Conservation (phyloP, 257 asterid species). For the Solanum stenotomum region DNA sequence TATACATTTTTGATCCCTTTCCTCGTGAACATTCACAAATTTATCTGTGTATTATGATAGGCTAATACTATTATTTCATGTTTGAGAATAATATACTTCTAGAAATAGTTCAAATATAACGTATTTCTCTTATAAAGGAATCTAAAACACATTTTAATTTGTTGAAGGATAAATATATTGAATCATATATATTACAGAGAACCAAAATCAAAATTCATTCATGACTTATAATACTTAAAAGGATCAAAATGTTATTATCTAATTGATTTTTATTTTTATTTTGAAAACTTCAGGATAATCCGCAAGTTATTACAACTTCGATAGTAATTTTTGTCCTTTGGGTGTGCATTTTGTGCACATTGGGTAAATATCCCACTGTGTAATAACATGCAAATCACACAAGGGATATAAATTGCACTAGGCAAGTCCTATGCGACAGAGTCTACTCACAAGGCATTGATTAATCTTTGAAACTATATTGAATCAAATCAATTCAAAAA, state of each 20-base stretch:
- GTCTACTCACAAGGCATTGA: accelerated
- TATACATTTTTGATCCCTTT: no score
- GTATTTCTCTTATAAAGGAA: background rate
- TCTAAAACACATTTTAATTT: background rate
- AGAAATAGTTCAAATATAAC: no score
- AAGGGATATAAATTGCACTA: accelerated
- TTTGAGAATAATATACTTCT: background rate
- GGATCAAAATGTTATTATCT: background rate
- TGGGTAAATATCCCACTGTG: accelerated
- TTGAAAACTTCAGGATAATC: no score
- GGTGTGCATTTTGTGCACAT: no score
- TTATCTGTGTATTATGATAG: background rate
- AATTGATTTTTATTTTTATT: no score
- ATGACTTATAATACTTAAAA: background rate
- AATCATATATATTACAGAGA: background rate
- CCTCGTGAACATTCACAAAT: background rate
- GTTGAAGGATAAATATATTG: background rate
- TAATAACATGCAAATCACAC: no score
- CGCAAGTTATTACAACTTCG: accelerated
- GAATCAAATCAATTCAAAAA: background rate
- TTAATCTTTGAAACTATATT: background rate
- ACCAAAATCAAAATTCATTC: background rate
- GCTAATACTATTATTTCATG: background rate
- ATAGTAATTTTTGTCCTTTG: accelerated
- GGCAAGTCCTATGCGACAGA: no score